phyloP scores from a whole-genome alignment of 768 basidiomycete genomes.

The Pulveroboletus sp. region DNA sequence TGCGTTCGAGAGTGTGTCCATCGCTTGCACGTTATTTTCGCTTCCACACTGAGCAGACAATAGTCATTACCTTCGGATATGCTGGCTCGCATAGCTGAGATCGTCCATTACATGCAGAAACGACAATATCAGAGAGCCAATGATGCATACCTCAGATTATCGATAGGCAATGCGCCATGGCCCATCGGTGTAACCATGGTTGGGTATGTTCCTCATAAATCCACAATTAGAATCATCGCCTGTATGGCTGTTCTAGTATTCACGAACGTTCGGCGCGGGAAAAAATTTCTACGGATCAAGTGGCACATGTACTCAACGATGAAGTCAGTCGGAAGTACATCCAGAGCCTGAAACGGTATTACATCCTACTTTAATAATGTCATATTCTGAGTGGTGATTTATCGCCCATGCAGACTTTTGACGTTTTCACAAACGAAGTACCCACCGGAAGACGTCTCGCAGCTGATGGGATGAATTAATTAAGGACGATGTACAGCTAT shows the following conservation, averaged over 20 bases:
- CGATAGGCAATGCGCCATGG: slow-evolving; percentile 99
- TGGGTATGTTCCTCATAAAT: slow-evolving; percentile 53
- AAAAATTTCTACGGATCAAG: slow-evolving; percentile 95
- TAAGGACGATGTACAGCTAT: not conserved
- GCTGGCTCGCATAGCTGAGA: slow-evolving; percentile 82
- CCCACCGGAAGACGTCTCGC: slow-evolving; percentile 87
- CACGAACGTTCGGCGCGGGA: slow-evolving; percentile 97
- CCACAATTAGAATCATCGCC: not conserved
- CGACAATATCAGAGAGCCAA: slow-evolving; percentile 95
- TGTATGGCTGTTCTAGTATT: slow-evolving; percentile 51
- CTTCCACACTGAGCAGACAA: slow-evolving; percentile 8
- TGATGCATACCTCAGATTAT: slow-evolving; percentile 93
- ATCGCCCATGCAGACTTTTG: slow-evolving; percentile 56
- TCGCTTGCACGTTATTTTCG: not conserved
- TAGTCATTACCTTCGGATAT: slow-evolving; percentile 82
- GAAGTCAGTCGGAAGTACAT: slow-evolving; percentile 99
- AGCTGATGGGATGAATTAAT: slow-evolving; percentile 73
- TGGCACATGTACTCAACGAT: slow-evolving; percentile 97
- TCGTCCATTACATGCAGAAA: slow-evolving; percentile 94
- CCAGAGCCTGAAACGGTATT: slow-evolving; percentile 91
- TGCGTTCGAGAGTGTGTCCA: slow-evolving; percentile 78
- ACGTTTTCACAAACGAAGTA: slow-evolving; percentile 97
- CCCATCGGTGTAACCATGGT: slow-evolving; percentile 99
- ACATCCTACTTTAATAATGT: not conserved
- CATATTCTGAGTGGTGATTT: not conserved